Base-by-base conservation (phyloP, 2,329 filamentous ascomycete species). In the Aspergillus bombycis region DNA sequence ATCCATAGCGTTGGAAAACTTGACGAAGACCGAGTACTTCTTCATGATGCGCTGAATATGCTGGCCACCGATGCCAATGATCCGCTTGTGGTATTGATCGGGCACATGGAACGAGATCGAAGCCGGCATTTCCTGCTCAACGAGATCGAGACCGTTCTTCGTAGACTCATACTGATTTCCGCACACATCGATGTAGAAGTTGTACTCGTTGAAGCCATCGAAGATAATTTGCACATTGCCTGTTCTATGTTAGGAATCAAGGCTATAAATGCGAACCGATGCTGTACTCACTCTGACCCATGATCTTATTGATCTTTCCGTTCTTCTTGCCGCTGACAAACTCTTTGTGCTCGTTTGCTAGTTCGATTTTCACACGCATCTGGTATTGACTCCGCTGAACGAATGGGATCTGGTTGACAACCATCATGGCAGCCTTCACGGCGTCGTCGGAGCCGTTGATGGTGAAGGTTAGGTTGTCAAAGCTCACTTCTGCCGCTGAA, bases 41-140 rank as follows among this genome's bases (percentile, higher is more conserved):
- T 99, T 98, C 95, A 99, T 99, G 82, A 99, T 98, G 61, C 94
- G 92, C 79, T 99, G 95, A 70, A 99, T 99, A 75, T 99, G 95
- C 77, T 98, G 94, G 11, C 95, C 95, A 65, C 95, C 95, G 72
- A 99, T 98, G 58, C 95, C 95, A 67, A 99, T 99, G 74, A 99
- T 99, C 56, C 95, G 93, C 83, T 99, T 99, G 81, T 99, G 95
- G 77, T 99, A 99, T 79, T 98, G 95, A 73, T 99, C 95, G 4
- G 95, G 95, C 32, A 99, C 95, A 74, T 99, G 95, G 85, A 99
- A 99, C 0, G 95, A 98, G 75, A 99, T 98, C 11, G 95, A 97
- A 36, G 95, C 95, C 46, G 95, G 95, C 94, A 99, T 98, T 80
- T 99, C 95, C 80, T 98, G 94, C 78, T 99, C 95, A 21, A 99